Evolutionary conservation across 2,329 filamentous ascomycete species (phyloP).

Genomic region (Graphilbum sp.): DNA sequence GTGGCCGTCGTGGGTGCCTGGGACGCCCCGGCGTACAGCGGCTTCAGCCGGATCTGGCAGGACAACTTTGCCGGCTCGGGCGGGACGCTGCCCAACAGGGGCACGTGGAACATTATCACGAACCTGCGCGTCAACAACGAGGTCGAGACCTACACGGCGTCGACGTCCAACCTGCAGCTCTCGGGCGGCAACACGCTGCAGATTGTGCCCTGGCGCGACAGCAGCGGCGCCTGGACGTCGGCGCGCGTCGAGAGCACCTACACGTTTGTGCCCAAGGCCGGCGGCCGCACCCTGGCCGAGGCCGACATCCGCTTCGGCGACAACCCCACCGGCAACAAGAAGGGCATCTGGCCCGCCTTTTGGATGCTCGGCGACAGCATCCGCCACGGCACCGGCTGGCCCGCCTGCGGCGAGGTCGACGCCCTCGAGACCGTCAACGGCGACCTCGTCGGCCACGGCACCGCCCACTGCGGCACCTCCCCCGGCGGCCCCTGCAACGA

Average conservation of each 20-base stretch:
- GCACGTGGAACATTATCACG: conserved; percentile 29
- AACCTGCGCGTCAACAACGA: conserved; percentile 32
- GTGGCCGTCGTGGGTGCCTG: conserved; percentile 17
- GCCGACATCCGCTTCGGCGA: conserved; percentile 26
- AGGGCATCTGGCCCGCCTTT: conserved; percentile 39
- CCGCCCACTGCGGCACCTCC: conserved; percentile 28
- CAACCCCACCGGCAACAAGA: conserved; percentile 21
- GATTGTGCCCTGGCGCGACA: conserved; percentile 24
- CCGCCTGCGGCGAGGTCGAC: conserved; percentile 33
- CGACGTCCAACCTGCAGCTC: conserved; percentile 29
- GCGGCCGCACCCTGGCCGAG: conserved; percentile 27
- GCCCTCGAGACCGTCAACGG: conserved; percentile 36
- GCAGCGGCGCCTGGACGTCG: conserved; percentile 29
- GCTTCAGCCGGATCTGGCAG: conserved; percentile 26
- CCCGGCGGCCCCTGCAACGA: conserved; percentile 33
- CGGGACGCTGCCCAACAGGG: conserved; percentile 19
- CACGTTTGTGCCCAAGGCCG: conserved; percentile 23
- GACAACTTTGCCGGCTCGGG: conserved; percentile 26
- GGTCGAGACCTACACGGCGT: conserved; percentile 28
- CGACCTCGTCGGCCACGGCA: conserved; percentile 23
- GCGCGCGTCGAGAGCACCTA: conserved; percentile 32
- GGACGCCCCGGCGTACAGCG: conserved; percentile 20
- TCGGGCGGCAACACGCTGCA: conserved; percentile 34
- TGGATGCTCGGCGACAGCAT: conserved; percentile 33
- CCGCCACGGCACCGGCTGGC: conserved; percentile 28